Evolutionary conservation across 345 rosid genomes (phyloP).

Genomic region (Carallia brachiata): DNA sequence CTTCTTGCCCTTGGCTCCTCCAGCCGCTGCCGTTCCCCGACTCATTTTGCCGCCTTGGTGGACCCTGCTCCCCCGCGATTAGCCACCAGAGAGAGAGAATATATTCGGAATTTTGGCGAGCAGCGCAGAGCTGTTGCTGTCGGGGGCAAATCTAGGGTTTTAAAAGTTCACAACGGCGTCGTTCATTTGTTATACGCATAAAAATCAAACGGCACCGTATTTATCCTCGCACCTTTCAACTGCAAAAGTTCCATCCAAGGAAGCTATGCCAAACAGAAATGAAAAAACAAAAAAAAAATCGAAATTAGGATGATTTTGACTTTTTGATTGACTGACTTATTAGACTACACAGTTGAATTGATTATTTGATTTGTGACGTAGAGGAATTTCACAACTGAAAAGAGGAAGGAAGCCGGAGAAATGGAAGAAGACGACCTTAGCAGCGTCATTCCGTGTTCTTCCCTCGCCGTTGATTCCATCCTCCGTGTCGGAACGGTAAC

Average conservation of each 20-base stretch:
- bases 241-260: too few species aligned
- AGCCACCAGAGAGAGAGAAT: neutral
- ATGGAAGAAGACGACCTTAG: slow-evolving; percentile 59
- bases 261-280: too few species aligned
- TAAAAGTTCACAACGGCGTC: neutral
- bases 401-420: slow-evolving; percentile 23
- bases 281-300: too few species aligned
- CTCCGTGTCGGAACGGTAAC: slow-evolving; percentile 64
- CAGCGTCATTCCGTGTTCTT: slow-evolving; percentile 69
- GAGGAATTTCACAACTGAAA: neutral
- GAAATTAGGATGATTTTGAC: too few species aligned
- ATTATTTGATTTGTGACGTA: too few species aligned
- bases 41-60: slow-evolving; percentile 6
- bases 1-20: slow-evolving; percentile 24
- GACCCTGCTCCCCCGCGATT: neutral
- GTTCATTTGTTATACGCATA: neutral
- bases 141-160: slow-evolving; percentile 9
- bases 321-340: too few species aligned
- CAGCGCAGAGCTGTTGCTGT: too few species aligned
- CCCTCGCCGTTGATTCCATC: slow-evolving; percentile 61
- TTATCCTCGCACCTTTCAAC: too few species aligned
- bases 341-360: too few species aligned
- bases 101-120: neutral
- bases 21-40: slow-evolving; percentile 12
- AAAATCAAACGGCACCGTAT: neutral